phyloP scores from a whole-genome alignment of 192 early-diverging fungal species.

The Coemansia sp. region DNA sequence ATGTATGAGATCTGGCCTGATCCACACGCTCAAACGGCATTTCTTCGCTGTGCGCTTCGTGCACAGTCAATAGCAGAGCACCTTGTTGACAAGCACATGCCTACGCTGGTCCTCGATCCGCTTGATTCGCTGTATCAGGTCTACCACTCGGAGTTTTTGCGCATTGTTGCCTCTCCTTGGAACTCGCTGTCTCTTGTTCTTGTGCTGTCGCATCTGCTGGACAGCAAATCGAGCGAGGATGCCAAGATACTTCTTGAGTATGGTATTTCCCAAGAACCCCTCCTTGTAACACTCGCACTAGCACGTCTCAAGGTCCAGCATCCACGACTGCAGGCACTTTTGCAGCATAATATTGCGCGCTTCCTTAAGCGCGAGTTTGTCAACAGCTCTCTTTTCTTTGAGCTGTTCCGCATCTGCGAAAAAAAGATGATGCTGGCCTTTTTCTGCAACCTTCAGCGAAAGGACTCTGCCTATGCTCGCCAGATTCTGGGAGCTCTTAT shows the following conservation, averaged over 20 bases:
- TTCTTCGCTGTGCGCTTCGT: conserved; percentile 38
- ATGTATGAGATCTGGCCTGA: conserved; percentile 57
- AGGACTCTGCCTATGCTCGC: conserved; percentile 39
- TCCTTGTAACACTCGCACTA: conserved; percentile 52
- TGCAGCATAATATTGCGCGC: conserved; percentile 52
- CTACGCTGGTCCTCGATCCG: conserved; percentile 36
- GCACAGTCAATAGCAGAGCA: conserved; percentile 21
- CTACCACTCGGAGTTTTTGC: conserved; percentile 44
- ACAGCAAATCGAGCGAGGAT: conserved; percentile 49
- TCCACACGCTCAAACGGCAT: conserved; percentile 42
- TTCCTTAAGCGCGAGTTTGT: conserved; percentile 49
- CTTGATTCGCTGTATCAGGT: conserved; percentile 50
- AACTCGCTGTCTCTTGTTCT: conserved; percentile 56
- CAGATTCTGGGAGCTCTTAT: conserved; percentile 43
- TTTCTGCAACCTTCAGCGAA: conserved; percentile 55
- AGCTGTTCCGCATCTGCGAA: conserved; percentile 54
- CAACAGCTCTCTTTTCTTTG: conserved; percentile 47
- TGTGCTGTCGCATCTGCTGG: conserved; percentile 47
- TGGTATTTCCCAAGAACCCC: conserved; percentile 45
- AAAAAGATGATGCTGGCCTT: conserved; percentile 51
- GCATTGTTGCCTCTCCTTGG: conserved; percentile 51
- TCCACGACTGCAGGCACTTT: conserved; percentile 51
- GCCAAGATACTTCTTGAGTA: conserved; percentile 43
- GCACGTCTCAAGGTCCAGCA: conserved; percentile 56
- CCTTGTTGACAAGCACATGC: conserved; percentile 53